Evolutionary conservation across 2,329 filamentous ascomycete species (phyloP).

Genomic region (Fusarium neocosmosporiellum): DNA sequence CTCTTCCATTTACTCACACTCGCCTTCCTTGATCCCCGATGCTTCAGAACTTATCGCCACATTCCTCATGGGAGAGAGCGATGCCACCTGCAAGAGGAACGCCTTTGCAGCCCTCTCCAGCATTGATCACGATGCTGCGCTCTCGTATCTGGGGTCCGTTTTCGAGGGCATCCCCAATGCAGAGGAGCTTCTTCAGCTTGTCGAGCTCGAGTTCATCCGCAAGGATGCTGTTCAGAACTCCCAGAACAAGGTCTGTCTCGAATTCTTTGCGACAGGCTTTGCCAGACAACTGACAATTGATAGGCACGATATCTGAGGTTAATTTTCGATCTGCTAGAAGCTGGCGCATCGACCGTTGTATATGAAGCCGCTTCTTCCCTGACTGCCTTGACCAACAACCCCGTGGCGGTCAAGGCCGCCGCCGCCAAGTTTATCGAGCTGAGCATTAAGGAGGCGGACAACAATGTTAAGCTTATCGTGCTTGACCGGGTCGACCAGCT

Average conservation of each 20-base stretch:
- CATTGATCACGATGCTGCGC: slow-evolving; percentile 93
- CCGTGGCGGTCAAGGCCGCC: slow-evolving; percentile 96
- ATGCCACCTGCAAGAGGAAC: slow-evolving; percentile 97
- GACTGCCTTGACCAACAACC: slow-evolving; percentile 93
- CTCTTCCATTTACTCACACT: slow-evolving; percentile 91
- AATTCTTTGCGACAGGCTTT: background rate
- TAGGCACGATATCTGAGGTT: slow-evolving; percentile 90
- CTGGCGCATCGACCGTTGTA: slow-evolving; percentile 91
- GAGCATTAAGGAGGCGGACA: slow-evolving; percentile 96
- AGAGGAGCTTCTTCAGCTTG: slow-evolving; percentile 91
- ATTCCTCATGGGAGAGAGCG: slow-evolving; percentile 91
- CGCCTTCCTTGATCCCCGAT: slow-evolving; percentile 91
- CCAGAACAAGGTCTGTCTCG: slow-evolving; percentile 83
- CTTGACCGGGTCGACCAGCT: slow-evolving; percentile 92
- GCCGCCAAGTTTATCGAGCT: slow-evolving; percentile 97
- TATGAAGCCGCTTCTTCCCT: slow-evolving; percentile 97
- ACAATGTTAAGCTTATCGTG: slow-evolving; percentile 99
- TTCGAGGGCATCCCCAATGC: slow-evolving; percentile 96
- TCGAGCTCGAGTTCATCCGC: slow-evolving; percentile 95
- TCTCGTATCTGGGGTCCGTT: slow-evolving; percentile 86
- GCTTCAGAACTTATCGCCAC: slow-evolving; percentile 90
- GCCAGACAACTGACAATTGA: slow-evolving; percentile 42
- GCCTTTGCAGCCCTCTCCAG: slow-evolving; percentile 91
- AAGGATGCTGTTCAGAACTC: slow-evolving; percentile 96
- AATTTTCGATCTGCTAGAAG: slow-evolving; percentile 96